Evolutionary conservation across 768 basidiomycete species (phyloP).

Genomic region (Boletus huronensis): DNA sequence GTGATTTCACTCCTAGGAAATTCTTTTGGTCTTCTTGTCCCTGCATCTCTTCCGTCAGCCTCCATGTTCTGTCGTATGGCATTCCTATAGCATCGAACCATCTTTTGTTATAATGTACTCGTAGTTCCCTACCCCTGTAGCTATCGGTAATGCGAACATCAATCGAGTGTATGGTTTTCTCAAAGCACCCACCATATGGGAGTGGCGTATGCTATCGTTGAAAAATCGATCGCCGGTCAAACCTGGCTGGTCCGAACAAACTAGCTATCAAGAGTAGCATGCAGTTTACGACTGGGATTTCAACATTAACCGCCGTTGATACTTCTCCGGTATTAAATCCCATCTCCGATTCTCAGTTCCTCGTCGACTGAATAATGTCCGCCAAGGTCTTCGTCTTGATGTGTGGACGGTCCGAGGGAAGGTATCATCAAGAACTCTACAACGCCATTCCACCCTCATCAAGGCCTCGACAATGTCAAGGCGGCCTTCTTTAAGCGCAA

Average conservation of each 20-base stretch:
- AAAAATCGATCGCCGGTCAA: not conserved
- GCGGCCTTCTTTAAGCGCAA: constrained; percentile 66
- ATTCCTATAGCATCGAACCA: constrained; percentile 8
- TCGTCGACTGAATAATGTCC: constrained; percentile 19
- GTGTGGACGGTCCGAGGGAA: constrained; percentile 7
- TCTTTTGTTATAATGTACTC: constrained; percentile 23
- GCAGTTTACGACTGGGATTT: not conserved
- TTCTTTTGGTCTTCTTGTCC: constrained; percentile 16
- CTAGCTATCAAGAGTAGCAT: not conserved
- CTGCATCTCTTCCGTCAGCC: not conserved
- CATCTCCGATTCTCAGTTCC: constrained; percentile 33
- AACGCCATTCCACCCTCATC: constrained; percentile 16
- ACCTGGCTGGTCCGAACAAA: not conserved
- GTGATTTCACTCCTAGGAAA: constrained; percentile 27
- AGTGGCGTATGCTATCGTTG: not conserved
- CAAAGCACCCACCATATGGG: not conserved
- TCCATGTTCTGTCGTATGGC: constrained; percentile 3
- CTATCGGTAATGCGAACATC: constrained; percentile 18
- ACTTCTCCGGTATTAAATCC: constrained; percentile 24
- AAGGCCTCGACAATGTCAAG: constrained; percentile 42
- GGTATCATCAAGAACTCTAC: constrained; percentile 3
- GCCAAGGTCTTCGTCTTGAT: constrained; percentile 21
- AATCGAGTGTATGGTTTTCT: constrained; percentile 4
- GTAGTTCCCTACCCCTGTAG: constrained; percentile 13
- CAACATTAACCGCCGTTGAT: constrained; percentile 12